Base-by-base conservation (phyloP, 2,329 filamentous ascomycete genomes). In the Hypomyces perniciosus region DNA sequence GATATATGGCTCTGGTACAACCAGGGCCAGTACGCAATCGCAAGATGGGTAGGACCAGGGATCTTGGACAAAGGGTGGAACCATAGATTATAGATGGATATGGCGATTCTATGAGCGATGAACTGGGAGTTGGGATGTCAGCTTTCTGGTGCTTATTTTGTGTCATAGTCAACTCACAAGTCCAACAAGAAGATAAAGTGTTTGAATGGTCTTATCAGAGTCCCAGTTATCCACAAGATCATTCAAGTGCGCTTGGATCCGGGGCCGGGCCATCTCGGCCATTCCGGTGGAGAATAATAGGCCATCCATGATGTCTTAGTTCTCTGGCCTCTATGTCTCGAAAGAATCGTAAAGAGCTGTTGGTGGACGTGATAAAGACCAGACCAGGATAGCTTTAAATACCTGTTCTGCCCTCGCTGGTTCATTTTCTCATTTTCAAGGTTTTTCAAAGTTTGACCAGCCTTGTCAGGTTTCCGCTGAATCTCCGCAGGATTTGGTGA, bases 11-110 rank as follows among this genome's bases (percentile, higher is more conserved):
- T 56, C 5, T 49, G 28, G 30, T 59, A 63, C 1, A 57, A 49
- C 34, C 39, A 56, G 4, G 59, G 57, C 3, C 59, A 30, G 13
- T 56, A 55, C 2, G 54, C 55, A 3, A 56, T 55, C 8, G 61
- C 58, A 13, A 59, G 51, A 6, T 59, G 45, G 6, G 54, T 51
- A 1, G 64, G 63, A 1, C 63, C 65, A 1, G 64, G 63, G n/a
- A 65, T 54, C 33, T 61, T 60, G 20, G 62, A 54, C 2, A 67
- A 57, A 4, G 65, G 65, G 41, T 66, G 62, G 39, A 66, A 61
- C 57, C 57, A 62, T 20, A 64, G 37, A 8, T 61, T 59, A 33
- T 64, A 60, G 8, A 61, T 34, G 27, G 20, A 46, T 8, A 42
- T 46, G 10, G 52, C 54, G n/a, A 42, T 27, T 9, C 42, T 30